phyloP scores from a whole-genome alignment of 1,284 basidiomycete genomes.

The Xerocomus amazonicus region DNA sequence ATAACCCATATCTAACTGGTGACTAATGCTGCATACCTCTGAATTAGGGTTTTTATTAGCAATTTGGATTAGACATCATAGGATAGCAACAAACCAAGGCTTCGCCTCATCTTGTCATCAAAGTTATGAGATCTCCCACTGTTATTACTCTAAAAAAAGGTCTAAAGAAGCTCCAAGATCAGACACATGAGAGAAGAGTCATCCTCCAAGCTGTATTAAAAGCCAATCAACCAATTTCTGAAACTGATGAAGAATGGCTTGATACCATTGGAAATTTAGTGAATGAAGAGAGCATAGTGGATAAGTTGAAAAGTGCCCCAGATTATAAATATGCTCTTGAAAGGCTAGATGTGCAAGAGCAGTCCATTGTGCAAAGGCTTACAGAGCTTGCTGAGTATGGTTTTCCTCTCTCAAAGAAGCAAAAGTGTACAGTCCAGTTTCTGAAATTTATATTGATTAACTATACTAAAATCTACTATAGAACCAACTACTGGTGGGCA shows the following conservation, averaged over 20 bases:
- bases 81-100: not conserved
- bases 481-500: too few species aligned
- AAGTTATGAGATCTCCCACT: constrained; percentile 4
- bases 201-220: not conserved
- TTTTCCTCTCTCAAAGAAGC: not conserved
- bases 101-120: not conserved
- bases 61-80: not conserved
- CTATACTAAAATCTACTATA: too few species aligned
- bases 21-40: not conserved
- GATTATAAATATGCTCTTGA: constrained; percentile 5
- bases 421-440: not conserved
- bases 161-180: not conserved
- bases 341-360: not conserved
- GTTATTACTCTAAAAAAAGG: constrained; percentile 4
- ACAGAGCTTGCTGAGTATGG: not conserved
- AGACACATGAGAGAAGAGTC: not conserved
- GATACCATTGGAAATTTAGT: constrained; percentile 9
- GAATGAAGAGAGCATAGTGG: constrained; percentile 5
- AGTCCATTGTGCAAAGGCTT: constrained; percentile 4
- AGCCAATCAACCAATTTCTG: not conserved
- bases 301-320: not conserved
- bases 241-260: constrained; percentile 6
- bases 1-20: constrained; percentile 6
- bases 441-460: too few species aligned
- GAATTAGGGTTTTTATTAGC: not conserved